These are phyloP conservation scores for Tulasnella sp. DNA, from an alignment of 768 basidiomycete species.

Conservation along the genomic window DNA sequence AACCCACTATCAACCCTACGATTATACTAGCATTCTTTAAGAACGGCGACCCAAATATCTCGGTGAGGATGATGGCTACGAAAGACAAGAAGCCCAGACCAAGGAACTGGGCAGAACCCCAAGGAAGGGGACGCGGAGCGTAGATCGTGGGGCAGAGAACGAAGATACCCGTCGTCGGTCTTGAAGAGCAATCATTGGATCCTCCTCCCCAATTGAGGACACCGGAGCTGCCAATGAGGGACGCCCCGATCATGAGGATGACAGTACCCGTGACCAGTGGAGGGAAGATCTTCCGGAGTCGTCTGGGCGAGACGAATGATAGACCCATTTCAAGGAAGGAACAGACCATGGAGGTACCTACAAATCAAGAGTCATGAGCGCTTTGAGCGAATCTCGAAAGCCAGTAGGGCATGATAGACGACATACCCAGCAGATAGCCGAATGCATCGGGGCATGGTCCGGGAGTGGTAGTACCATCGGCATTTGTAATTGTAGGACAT, in stretches of 20 bases:
- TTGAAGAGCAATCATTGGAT: conserved; percentile 52
- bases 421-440: conserved; percentile 59
- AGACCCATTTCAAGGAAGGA: conserved; percentile 72
- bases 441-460: conserved; percentile 69
- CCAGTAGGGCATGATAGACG: not conserved
- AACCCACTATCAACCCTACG: conserved; percentile 63
- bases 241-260: conserved; percentile 69
- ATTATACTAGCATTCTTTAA: conserved; percentile 70
- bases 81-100: conserved; percentile 83
- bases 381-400: not conserved
- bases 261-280: conserved; percentile 40
- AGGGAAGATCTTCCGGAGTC: conserved; percentile 21
- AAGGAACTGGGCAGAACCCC: conserved; percentile 68
- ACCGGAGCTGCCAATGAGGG: conserved; percentile 63
- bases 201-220: conserved; percentile 79
- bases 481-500: conserved; percentile 47
- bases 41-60: conserved; percentile 78
- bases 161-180: conserved; percentile 59
- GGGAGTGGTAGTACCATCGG: conserved; percentile 50
- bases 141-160: conserved; percentile 58
- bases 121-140: conserved; percentile 60
- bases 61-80: conserved; percentile 61
- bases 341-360: conserved; percentile 67
- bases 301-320: conserved; percentile 51
- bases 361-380: conserved; percentile 1